Percentiles rank a stretch among this genome's conserved stretches.
Evolutionary conservation across 2,329 filamentous ascomycete species (phyloP).

Genomic region (Claviceps humidiphila): DNA sequence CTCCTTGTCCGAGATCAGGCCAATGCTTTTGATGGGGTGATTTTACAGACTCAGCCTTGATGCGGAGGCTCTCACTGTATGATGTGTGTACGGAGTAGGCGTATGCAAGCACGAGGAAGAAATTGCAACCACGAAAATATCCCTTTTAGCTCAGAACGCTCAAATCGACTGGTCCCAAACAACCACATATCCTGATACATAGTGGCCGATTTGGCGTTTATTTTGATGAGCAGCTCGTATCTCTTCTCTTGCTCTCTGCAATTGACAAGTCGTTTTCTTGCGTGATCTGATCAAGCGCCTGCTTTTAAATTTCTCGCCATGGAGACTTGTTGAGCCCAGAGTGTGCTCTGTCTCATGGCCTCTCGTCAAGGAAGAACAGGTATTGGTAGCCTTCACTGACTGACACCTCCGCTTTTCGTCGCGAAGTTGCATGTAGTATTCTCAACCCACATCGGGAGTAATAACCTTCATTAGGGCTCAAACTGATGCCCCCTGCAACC

Average conservation of each 20-base stretch:
- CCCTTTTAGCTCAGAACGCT: not conserved
- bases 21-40: not conserved
- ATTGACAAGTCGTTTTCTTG: not conserved
- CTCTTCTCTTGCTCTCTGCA: not conserved
- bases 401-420: not conserved
- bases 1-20: not conserved
- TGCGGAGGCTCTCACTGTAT: no score
- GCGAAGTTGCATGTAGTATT: not conserved
- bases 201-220: not conserved
- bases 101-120: no score
- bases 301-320: not conserved
- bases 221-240: not conserved
- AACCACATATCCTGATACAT: not conserved
- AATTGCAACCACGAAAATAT: not conserved
- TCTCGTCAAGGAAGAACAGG: not conserved
- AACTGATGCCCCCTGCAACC: not conserved
- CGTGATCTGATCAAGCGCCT: not conserved
- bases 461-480: not conserved
- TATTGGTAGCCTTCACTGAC: not conserved
- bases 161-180: not conserved
- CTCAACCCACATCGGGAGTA: not conserved
- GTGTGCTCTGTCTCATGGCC: not conserved
- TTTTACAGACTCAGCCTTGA: not conserved
- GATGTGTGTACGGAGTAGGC: no score
- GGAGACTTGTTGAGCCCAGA: not conserved